phyloP scores from a whole-genome alignment of 2,329 filamentous ascomycete species.

The Cladosporium sphaerospermum region DNA sequence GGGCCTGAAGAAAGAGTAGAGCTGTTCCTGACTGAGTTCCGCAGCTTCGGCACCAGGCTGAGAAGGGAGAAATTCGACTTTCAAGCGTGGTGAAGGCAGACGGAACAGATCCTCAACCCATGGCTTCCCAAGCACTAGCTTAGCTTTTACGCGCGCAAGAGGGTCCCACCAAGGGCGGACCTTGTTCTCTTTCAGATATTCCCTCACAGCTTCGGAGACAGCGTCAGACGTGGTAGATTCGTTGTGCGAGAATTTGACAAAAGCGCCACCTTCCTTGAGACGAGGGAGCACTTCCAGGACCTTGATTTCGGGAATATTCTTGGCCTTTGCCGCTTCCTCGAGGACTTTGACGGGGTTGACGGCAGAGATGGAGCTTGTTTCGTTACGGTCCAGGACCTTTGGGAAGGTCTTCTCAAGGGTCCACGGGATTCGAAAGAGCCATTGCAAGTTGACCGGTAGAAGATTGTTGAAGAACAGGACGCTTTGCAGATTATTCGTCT shows the following conservation, averaged over 20 bases:
- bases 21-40: slow-evolving; percentile 76
- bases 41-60: slow-evolving; percentile 63
- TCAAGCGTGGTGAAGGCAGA: slow-evolving; percentile 68
- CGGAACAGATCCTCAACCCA: slow-evolving; percentile 92
- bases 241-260: slow-evolving; percentile 72
- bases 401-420: slow-evolving; percentile 39
- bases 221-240: slow-evolving; percentile 42
- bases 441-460: slow-evolving; percentile 71
- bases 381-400: slow-evolving; percentile 44
- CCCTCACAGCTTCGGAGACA: slow-evolving; percentile 55
- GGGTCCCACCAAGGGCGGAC: slow-evolving; percentile 89
- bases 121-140: slow-evolving; percentile 73
- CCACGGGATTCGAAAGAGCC: slow-evolving; percentile 50
- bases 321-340: slow-evolving; percentile 33
- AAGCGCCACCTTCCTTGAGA: slow-evolving; percentile 86
- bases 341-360: slow-evolving; percentile 53
- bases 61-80: slow-evolving; percentile 76
- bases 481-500: slow-evolving; percentile 67
- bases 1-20: slow-evolving; percentile 80
- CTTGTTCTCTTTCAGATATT: slow-evolving; percentile 61
- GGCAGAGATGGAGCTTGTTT: slow-evolving; percentile 46
- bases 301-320: slow-evolving; percentile 43
- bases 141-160: slow-evolving; percentile 62
- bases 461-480: slow-evolving; percentile 90
- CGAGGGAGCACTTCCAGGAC: slow-evolving; percentile 78